Evolutionary conservation across 768 basidiomycete species (phyloP).

Genomic region (Boletus sp.): DNA sequence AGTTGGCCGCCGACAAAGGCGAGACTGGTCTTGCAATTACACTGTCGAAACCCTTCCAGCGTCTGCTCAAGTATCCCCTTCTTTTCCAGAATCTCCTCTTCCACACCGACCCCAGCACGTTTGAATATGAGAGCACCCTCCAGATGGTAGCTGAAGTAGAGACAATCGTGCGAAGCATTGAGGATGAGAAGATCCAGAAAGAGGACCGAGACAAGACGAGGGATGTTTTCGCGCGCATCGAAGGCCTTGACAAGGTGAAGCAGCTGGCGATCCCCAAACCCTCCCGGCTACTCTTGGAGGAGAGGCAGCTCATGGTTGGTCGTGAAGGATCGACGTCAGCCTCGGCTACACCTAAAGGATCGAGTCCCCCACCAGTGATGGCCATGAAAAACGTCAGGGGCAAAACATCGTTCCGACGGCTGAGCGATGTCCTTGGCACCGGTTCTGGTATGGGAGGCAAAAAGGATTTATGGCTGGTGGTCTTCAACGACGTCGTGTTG

Average conservation of each 20-base stretch:
- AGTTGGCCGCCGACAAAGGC: conserved; percentile 75
- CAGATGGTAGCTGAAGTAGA: conserved; percentile 98
- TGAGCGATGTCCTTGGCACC: conserved; percentile 82
- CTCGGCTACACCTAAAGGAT: conserved; percentile 20
- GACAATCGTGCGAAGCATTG: conserved; percentile 91
- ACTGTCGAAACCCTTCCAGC: conserved; percentile 94
- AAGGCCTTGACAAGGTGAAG: conserved; percentile 91
- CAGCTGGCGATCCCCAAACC: conserved; percentile 91
- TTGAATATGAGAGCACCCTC: conserved; percentile 94
- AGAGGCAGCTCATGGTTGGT: conserved; percentile 52
- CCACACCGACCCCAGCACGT: conserved; percentile 95
- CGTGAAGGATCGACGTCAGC: conserved; percentile 22
- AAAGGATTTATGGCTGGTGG: conserved; percentile 91
- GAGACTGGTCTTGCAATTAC: conserved; percentile 95
- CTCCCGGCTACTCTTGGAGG: conserved; percentile 82
- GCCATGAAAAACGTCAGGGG: conserved; percentile 61
- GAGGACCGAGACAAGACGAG: conserved; percentile 95
- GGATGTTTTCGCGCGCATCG: conserved; percentile 93
- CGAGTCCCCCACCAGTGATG: conserved; percentile 36
- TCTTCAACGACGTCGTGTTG: conserved; percentile 93
- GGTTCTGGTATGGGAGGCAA: conserved; percentile 57
- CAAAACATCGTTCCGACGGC: conserved; percentile 82
- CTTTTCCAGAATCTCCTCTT: conserved; percentile 96
- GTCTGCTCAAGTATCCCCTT: conserved; percentile 93
- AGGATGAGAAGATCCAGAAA: conserved; percentile 96